Evolutionary conservation across 768 basidiomycete species (phyloP).

Genomic region (Guyanaporus albipodus): DNA sequence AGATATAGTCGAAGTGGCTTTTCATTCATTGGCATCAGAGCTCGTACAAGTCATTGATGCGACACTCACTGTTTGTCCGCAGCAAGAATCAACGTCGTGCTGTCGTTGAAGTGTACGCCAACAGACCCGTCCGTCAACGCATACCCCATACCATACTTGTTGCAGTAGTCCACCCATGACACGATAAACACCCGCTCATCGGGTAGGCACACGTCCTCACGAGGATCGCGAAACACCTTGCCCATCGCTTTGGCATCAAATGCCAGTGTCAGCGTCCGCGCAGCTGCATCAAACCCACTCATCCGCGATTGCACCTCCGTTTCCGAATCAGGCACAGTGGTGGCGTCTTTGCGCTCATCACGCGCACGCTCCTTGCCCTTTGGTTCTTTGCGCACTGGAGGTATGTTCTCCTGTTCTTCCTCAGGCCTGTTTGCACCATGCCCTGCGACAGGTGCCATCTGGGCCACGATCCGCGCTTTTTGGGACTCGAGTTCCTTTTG

Average conservation of each 20-base stretch:
- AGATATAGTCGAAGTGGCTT: slow-evolving; percentile 84
- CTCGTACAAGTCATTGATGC: neutral
- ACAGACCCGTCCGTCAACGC: slow-evolving; percentile 93
- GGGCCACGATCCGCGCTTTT: slow-evolving; percentile 90
- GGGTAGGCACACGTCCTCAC: slow-evolving; percentile 48
- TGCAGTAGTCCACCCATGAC: slow-evolving; percentile 99
- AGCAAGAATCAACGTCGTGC: slow-evolving; percentile 78
- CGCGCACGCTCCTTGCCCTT: slow-evolving; percentile 31
- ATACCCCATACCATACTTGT: slow-evolving; percentile 99
- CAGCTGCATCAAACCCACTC: slow-evolving; percentile 67
- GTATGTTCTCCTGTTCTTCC: slow-evolving; percentile 35
- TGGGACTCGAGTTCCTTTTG: slow-evolving; percentile 83
- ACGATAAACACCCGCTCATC: slow-evolving; percentile 87
- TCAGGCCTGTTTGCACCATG: slow-evolving; percentile 28
- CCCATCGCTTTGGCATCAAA: slow-evolving; percentile 67
- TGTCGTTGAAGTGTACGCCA: slow-evolving; percentile 96
- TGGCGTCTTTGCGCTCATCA: slow-evolving; percentile 21
- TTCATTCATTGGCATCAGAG: neutral
- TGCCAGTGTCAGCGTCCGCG: slow-evolving; percentile 48
- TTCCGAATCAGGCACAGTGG: slow-evolving; percentile 15
- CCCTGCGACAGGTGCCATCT: slow-evolving; percentile 66
- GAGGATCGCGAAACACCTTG: slow-evolving; percentile 63
- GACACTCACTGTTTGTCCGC: slow-evolving; percentile 76
- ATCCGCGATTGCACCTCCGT: slow-evolving; percentile 30
- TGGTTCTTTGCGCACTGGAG: slow-evolving; percentile 29